Base-by-base conservation (phyloP, 1,284 basidiomycete species). In the Pseudozyma tsukubaensis region DNA sequence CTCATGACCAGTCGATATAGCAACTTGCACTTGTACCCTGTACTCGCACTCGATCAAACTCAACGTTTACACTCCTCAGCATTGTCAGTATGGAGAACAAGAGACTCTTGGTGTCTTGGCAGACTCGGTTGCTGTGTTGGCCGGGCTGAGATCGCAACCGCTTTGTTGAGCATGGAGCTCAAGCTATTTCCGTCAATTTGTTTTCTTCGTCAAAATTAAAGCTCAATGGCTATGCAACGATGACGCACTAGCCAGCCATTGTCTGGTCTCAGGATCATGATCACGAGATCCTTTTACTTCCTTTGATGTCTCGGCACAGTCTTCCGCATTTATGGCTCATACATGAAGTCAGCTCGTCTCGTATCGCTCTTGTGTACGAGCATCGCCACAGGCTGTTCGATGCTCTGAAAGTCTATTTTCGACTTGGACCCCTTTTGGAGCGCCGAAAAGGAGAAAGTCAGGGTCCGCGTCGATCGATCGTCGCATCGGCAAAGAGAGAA, bases 401-500 rank as follows among this genome's bases (percentile, higher is more conserved):
- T 29, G 24, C 24, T 29, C 3, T 3, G 24, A 29, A 29, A 29
- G 24, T 29, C 24, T 29, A 29, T 29, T 29, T 29, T 29, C 24
- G 24, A 29, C 24, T 29, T 29, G 24, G 24, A 29, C 24, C 24
- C 24, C 24, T 29, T 29, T 29, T 6, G 24, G 6, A 29, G 24
- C 6, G 24, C 24, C 24, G 48, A 18, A 18, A 18, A 36, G n/a
- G 51, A n/a, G 4, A 2, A 34, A 35, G 47, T 43, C 42, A 43
- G 42, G 42, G 42, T 43, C 42, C 42, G 42, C 42, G 42, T 43
- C 42, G 42, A 43, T 43, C 42, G 42, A 43, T 43, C 42, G 24
- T 29, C 42, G 42, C 42, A 18, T 43, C 42, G 42, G 42, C 36
- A 50, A 50, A 14, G 29, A 11, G 47, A 49, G 24, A 29, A 29